Percentiles rank a stretch among this genome's conserved stretches.
These are phyloP conservation scores for Nitzschia palea DNA, from an alignment of 108 stramenopile species.

Conservation along the genomic window DNA sequence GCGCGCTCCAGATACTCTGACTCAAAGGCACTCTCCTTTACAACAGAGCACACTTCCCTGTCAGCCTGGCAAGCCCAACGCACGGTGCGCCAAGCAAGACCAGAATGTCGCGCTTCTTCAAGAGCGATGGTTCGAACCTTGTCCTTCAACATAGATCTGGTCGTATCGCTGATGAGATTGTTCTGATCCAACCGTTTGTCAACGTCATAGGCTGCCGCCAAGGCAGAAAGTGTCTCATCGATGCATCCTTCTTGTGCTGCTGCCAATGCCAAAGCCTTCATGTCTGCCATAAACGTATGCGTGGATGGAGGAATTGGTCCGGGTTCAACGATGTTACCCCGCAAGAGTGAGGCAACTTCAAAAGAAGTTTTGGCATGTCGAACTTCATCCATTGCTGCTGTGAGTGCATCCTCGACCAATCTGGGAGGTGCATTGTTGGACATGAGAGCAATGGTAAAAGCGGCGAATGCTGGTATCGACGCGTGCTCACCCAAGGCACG, in stretches of 20 bases:
- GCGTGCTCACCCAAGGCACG: constrained; percentile 61
- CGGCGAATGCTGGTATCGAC: constrained; percentile 60
- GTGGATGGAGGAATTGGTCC: constrained; percentile 44
- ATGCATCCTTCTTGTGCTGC: constrained; percentile 59
- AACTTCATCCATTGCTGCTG: constrained; percentile 57
- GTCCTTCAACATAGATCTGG: constrained; percentile 22
- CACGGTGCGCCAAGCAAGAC: constrained; percentile 62
- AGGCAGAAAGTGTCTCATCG: constrained; percentile 59
- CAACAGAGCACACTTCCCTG: constrained; percentile 33
- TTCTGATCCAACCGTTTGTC: constrained; percentile 16
- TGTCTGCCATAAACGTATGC: constrained; percentile 42
- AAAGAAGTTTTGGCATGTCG: constrained; percentile 55
- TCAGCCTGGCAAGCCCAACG: constrained; percentile 48
- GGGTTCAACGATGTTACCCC: constrained; percentile 42
- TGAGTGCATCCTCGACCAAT: constrained; percentile 50
- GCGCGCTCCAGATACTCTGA: background rate
- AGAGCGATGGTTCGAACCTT: constrained; percentile 46
- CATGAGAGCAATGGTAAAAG: constrained; percentile 65
- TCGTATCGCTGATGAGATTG: background rate
- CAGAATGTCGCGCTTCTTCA: constrained; percentile 54
- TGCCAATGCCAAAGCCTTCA: constrained; percentile 49
- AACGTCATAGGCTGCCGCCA: constrained; percentile 47
- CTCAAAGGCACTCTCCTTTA: constrained; percentile 33
- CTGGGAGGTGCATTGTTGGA: constrained; percentile 52
- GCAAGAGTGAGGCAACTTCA: constrained; percentile 49